Evolutionary conservation across 1,284 basidiomycete species (phyloP).

Genomic region (Ceratobasidium papillatum): DNA sequence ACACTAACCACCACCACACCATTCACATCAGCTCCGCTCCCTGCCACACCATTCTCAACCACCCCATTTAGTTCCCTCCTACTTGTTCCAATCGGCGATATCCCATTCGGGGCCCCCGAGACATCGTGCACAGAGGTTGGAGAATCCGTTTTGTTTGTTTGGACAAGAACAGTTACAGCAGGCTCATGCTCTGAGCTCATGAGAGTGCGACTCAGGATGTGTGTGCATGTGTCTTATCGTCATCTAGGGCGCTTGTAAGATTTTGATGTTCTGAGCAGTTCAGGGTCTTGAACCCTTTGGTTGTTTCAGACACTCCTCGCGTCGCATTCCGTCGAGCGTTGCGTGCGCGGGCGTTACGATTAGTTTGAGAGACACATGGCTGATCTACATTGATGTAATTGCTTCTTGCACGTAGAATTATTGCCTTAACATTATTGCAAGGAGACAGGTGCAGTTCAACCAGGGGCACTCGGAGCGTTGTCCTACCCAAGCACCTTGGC

Average conservation of each 20-base stretch:
- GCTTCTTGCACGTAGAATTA: not conserved
- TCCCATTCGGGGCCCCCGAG: constrained; percentile 13
- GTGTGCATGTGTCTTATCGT: not conserved
- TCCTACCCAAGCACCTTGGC: not conserved
- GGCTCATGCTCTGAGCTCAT: constrained; percentile 35
- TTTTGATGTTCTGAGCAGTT: not conserved
- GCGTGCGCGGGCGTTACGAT: not conserved
- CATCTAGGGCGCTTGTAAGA: not conserved
- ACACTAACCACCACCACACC: not conserved
- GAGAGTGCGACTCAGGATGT: constrained; percentile 21
- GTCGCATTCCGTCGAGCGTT: not conserved
- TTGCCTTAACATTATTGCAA: not conserved
- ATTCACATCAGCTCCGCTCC: not conserved
- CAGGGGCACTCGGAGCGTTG: not conserved
- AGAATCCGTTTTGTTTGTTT: constrained; percentile 33
- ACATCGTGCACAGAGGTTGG: not conserved
- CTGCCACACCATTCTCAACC: not conserved
- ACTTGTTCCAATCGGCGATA: not conserved
- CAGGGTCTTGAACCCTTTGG: not conserved
- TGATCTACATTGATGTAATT: not conserved
- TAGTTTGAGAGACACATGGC: not conserved
- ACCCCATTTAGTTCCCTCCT: not conserved
- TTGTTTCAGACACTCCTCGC: not conserved
- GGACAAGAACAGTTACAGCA: not conserved
- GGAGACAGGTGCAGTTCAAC: not conserved